Evolutionary conservation across 306 rosid species (phyloP), one percentile per base, ranked within the genome.

Genomic region (Astragalus glycyphyllos): DNA sequence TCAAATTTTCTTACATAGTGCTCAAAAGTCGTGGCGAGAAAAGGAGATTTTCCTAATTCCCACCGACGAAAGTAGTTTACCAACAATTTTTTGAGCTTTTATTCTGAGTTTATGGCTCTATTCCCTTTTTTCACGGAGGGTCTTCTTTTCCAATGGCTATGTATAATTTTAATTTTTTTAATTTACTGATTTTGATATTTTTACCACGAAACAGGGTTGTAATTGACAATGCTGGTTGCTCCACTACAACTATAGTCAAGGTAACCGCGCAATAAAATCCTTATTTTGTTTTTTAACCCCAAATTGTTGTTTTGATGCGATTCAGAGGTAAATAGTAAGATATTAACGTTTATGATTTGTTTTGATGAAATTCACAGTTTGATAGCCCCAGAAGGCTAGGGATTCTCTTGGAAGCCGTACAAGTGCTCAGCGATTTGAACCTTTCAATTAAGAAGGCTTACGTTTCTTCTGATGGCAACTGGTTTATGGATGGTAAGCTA

Each of bases 401-500:
- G 6, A 89, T 94, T 88, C 88, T 94, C 29, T 72, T 94, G 37
- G 96, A 90, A 66, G 96, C 99, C 10, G 91, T 94, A 3, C 99
- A 94, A 72, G 84, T 94, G 59, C 95, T 94, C 40, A 86, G 95
- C 15, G 99, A 94, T 84, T 73, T 89, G 23, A 84, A 94, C 62
- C 92, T 94, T 58, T 80, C 79, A 8, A 94, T 94, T 37, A 86
- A 94, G 78, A 94, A 94, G 67, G 99, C 97, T 0, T 89, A 94
- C 47, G 86, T 94, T 82, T 94, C 96, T 53, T 90, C 99, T 0
- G 99, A 94, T 79, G 99, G 96, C 8, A 81, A 79, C 40, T 94
- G 99, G 99, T 91, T 89, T 91, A 94, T 94, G 99, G 97, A 87
- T 84, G 99, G 99, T 94, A 76, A 73, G 85, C 42, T 65, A 23